Conservation (phyloP, 2,329 filamentous ascomycete species). For the Alternaria burnsii region DNA sequence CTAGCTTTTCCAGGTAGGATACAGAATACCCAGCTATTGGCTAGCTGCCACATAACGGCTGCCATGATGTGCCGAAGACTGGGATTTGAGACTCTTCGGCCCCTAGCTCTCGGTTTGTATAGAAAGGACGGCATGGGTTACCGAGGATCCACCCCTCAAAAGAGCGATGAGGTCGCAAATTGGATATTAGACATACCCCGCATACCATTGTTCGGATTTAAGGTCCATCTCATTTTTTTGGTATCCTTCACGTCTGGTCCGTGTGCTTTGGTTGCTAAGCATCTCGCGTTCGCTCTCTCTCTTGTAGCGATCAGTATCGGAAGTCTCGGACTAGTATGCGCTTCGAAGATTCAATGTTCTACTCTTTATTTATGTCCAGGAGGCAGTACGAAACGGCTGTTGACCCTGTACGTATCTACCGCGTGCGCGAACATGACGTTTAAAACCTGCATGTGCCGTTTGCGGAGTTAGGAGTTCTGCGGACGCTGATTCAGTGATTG, state of each 20-base stretch:
- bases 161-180: neutral
- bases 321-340: neutral
- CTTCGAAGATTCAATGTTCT: neutral
- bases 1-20: neutral
- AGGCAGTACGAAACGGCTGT: neutral
- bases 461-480: neutral
- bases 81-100: neutral
- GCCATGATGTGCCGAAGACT: neutral
- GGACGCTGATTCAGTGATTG: neutral
- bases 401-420: too few relatives aligned
- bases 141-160: neutral
- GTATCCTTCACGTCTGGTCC: neutral
- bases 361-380: neutral
- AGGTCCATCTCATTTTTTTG: neutral
- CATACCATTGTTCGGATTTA: neutral
- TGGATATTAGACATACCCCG: neutral
- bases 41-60: neutral
- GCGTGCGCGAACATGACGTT: neutral
- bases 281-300: neutral
- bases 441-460: neutral
- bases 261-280: neutral
- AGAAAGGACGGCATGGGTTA: neutral
- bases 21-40: neutral
- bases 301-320: neutral
- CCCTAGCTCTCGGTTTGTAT: neutral